Evolutionary conservation across 1,284 basidiomycete species (phyloP), one percentile per base, ranked within the genome.

Genomic region (Clitocybe nebularis): DNA sequence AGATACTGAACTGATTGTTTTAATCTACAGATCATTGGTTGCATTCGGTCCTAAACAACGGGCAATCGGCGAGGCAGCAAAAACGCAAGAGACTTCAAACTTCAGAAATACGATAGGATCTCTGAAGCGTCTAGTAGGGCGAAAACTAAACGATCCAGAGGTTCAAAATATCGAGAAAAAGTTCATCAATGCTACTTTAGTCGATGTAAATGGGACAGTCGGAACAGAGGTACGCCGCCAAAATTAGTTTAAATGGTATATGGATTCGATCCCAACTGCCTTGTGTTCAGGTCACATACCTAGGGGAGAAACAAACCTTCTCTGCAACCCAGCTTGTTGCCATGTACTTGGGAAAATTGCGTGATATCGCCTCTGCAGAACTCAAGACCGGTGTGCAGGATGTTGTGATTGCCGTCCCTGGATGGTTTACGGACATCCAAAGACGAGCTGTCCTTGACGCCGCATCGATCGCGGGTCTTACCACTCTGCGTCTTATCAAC

Each of bases 11-110:
- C 36, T 39, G 32, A 16, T 22, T 9, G 25, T 11, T 19, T 26
- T 44, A 1, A 14, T 11, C 14, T 32, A 23, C 54, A 94, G 92
- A 60, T 94, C 93, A 33, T 79, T 97, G 49, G 82, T 96, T 50
- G 91, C 89, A 5, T 97, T 95, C 67, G 93, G 92, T 20, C 77
- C 80, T 30, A 90, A 88, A 64, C 87, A 93, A 59, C 84, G 93
- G 50, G 67, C 84, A 39, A 87, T 96, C 60, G 93, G 93, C 52
- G 93, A 97, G 68, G 54, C 91, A 16, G 93, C 93, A 57, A 96
- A 96, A 73, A 96, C 90, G 1, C 89, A 93, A 54, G 93, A 97
- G 70, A 95, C 87, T n/a, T 93, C 91, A 53, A 96, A 96, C 71
- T 96, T 93, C 75, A 89, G 84, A 67, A 97, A 96, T 72, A 96